A percentile compares a stretch with the other conserved stretches of the same genome.
Evolutionary conservation across 2,329 filamentous ascomycete species (phyloP).

Genomic region (Rhytidhysteron rufulum): DNA sequence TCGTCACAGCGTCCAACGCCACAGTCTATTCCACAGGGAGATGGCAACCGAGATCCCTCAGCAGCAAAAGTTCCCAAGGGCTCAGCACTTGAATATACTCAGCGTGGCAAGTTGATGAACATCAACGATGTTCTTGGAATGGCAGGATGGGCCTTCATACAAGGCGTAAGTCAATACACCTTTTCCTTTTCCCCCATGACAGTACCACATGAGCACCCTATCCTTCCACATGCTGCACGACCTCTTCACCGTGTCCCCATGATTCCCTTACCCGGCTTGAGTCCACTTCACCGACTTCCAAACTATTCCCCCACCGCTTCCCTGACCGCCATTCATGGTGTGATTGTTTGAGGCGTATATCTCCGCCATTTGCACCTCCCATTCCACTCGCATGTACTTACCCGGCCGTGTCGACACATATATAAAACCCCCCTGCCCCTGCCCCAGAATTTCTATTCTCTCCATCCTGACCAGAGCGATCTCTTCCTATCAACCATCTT

Average conservation of each 20-base stretch:
- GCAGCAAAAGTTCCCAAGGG: neutral
- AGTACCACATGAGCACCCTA: conserved; percentile 11
- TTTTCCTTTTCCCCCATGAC: conserved; percentile 16
- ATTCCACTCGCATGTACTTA: neutral
- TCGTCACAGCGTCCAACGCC: conserved; percentile 22
- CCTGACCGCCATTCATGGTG: neutral
- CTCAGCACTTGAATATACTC: conserved; percentile 21
- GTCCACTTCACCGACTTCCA: neutral
- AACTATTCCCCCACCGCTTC: neutral
- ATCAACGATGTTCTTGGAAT: conserved; percentile 33
- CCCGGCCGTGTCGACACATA: neutral
- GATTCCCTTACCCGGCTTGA: neutral
- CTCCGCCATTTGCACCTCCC: neutral
- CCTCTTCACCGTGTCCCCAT: neutral
- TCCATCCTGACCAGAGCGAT: conserved; percentile 1
- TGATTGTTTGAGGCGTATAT: no score
- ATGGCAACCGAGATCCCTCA: conserved; percentile 32
- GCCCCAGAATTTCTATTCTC: neutral
- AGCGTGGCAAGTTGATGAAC: conserved; percentile 28
- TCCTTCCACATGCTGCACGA: neutral
- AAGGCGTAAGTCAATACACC: conserved; percentile 29
- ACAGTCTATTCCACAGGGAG: conserved; percentile 26
- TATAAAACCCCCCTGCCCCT: neutral
- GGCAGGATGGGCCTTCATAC: conserved; percentile 30
- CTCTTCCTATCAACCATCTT: neutral